A percentile compares a stretch with the other conserved stretches of the same genome.
phyloP scores from a whole-genome alignment of 805 yeast species.

The Saturnispora sanitii region DNA sequence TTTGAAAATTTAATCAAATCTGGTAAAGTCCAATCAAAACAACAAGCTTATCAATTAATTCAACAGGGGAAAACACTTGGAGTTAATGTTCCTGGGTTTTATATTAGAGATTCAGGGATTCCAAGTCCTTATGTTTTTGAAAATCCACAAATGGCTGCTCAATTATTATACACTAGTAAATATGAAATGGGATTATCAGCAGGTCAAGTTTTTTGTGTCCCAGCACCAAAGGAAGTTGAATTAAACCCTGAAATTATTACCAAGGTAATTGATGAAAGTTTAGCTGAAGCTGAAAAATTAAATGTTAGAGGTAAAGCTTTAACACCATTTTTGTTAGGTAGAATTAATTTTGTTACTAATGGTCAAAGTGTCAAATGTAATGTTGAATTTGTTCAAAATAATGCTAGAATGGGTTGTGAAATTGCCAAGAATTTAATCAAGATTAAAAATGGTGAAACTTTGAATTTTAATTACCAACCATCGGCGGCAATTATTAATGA shows the following conservation, averaged over 20 bases:
- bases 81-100: constrained; percentile 64
- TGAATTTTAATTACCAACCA: neutral
- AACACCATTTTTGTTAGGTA: constrained; percentile 67
- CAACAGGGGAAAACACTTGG: constrained; percentile 5
- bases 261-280: constrained; percentile 48
- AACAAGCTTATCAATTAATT: constrained; percentile 1
- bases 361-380: constrained; percentile 67
- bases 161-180: constrained; percentile 40
- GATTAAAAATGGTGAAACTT: constrained; percentile 21
- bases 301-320: constrained; percentile 62
- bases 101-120: constrained; percentile 66
- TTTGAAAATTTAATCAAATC: constrained; percentile 1
- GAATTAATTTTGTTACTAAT: constrained; percentile 55
- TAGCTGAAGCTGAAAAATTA: constrained; percentile 38
- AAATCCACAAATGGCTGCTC: constrained; percentile 51
- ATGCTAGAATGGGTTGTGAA: constrained; percentile 57
- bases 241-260: constrained; percentile 44
- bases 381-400: constrained; percentile 65
- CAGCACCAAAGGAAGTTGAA: constrained; percentile 63
- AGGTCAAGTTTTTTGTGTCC: constrained; percentile 76
- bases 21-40: neutral
- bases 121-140: constrained; percentile 56
- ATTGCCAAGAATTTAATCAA: constrained; percentile 48
- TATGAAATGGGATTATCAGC: constrained; percentile 40
- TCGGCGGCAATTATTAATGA: neutral